phyloP scores from a whole-genome alignment of 2,329 filamentous ascomycete genomes.

The Huntiella savannae region DNA sequence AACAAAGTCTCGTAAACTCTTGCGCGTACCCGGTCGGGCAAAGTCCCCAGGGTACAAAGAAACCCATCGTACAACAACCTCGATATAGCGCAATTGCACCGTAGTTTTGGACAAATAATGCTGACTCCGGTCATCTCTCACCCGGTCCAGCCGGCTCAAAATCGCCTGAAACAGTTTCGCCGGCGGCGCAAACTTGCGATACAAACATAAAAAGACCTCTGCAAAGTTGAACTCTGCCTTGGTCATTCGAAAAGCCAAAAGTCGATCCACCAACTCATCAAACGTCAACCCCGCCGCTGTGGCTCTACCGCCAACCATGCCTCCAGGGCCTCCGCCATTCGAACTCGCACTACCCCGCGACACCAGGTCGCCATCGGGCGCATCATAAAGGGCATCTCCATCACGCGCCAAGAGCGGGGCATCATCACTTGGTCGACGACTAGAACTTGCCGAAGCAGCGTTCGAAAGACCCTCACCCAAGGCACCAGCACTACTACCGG shows the following conservation, averaged over 20 bases:
- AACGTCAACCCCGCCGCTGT: constrained; percentile 32
- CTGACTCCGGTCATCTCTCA: constrained; percentile 45
- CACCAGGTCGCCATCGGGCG: constrained; percentile 20
- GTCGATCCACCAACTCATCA: constrained; percentile 67
- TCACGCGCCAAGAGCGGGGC: constrained; percentile 46
- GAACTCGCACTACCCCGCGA: constrained; percentile 19
- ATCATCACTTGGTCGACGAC: constrained; percentile 40
- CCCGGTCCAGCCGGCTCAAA: constrained; percentile 52
- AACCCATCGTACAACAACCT: constrained; percentile 76
- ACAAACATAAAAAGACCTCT: constrained; percentile 77
- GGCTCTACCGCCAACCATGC: not conserved
- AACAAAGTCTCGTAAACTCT: constrained; percentile 57
- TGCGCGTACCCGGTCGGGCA: constrained; percentile 55
- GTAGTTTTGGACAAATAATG: constrained; percentile 60
- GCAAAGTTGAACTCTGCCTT: constrained; percentile 79
- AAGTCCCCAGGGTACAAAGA: constrained; percentile 84
- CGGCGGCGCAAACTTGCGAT: constrained; percentile 81
- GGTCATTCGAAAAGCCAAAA: constrained; percentile 63
- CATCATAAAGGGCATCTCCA: constrained; percentile 41
- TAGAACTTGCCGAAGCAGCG: constrained; percentile 1
- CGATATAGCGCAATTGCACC: constrained; percentile 65
- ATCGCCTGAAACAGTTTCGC: constrained; percentile 60
- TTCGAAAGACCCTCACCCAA: not conserved
- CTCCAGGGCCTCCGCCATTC: not conserved
- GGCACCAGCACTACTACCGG: not conserved